Evolutionary conservation across 495 filamentous ascomycete genomes (phyloP), one percentile per base, ranked within the genome.

Genomic region (Aspergillus conjunctus): DNA sequence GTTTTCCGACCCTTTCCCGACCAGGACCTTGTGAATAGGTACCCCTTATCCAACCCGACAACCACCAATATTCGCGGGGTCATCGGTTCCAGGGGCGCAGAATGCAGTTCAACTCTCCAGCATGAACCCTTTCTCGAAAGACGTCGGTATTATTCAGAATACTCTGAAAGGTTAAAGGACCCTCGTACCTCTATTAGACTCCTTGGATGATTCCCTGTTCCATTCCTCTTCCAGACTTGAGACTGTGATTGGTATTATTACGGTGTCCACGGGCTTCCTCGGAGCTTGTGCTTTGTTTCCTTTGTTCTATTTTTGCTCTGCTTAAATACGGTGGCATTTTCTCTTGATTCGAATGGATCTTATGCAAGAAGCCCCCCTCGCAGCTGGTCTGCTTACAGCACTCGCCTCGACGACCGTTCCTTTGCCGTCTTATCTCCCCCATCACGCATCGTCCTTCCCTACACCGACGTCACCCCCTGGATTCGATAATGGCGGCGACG

Each of bases 401-500:
- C 56, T 77, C 50, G 53, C 64, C 18, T 64, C 71, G 22, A 61
- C 71, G 14, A 61, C 65, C 43, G 39, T 69, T 49, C 66, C 74
- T 11, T 63, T 70, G 9, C 65, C 71, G 8, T 61, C 58, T 14
- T 52, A 64, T 15, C 52, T 57, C 14, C 54, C 62, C n/a, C 61
- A 54, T 50, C 20, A 26, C 15, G 18, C 58, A 20, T 60, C 71
- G 39, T 65, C 60, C 37, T 61, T 63, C 32, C 63, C 66, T 4
- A 63, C 68, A 7, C 58, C 63, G 6, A 65, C 60, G 12, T 54
- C 63, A 9, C 59, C 51, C 2, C 49, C 64, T 8, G 64, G 66
- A 46, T 62, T 58, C 33, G 51, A 62, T 45, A 67, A 80, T 71
- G 73, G 71, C 26, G 72, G 79, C 22, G 74, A 70, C 31, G 72